phyloP scores from a whole-genome alignment of 306 rosid genomes.

The Gastrolobium bilobum region DNA sequence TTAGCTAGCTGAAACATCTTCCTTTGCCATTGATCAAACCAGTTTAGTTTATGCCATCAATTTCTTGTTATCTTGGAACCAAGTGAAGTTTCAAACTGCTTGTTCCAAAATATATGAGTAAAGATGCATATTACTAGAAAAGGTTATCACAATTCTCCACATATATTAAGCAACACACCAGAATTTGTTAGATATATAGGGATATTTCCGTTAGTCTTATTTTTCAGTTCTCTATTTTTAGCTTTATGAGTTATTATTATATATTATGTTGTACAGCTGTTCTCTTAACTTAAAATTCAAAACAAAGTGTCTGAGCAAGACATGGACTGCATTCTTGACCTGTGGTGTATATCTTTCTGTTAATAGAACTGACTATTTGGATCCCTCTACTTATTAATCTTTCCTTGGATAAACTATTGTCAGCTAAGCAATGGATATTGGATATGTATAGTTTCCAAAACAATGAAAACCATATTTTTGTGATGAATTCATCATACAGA shows the following conservation, averaged over 20 bases:
- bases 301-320: not conserved
- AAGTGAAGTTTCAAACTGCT: constrained; percentile 28
- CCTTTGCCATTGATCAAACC: not conserved
- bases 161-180: not conserved
- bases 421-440: constrained; percentile 32
- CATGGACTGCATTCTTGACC: not conserved
- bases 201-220: not conserved
- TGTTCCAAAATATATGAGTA: constrained; percentile 23
- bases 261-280: not conserved
- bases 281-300: not conserved
- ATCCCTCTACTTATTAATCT: constrained; percentile 15
- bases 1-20: constrained; percentile 15
- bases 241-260: not conserved
- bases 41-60: not conserved
- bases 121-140: constrained; percentile 25
- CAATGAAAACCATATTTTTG: constrained; percentile 28
- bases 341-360: not conserved
- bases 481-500: constrained; percentile 37
- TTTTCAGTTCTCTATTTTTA: not conserved
- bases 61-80: constrained; percentile 27
- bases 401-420: constrained; percentile 1
- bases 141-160: constrained; percentile 9
- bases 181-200: constrained; percentile 6
- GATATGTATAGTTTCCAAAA: constrained; percentile 36
- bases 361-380: constrained; percentile 9